A percentile compares a stretch with the other conserved stretches of the same genome.
Evolutionary conservation across 1,139 yeast species (phyloP).

Genomic region (Hemisphaericaspora xylofermentans): DNA sequence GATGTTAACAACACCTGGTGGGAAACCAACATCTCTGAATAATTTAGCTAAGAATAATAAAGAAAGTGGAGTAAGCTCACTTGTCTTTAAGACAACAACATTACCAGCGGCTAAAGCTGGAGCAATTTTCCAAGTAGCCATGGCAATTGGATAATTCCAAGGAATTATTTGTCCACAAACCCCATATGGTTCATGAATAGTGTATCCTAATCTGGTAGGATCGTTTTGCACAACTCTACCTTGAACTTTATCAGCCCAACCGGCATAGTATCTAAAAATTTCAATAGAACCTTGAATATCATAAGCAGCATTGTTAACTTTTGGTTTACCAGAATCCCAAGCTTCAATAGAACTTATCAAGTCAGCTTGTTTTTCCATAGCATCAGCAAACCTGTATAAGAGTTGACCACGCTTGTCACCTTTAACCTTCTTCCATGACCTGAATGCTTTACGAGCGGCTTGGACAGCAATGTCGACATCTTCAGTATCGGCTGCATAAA

Average conservation of each 20-base stretch:
- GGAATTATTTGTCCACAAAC: conserved; percentile 78
- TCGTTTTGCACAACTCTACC: conserved; percentile 71
- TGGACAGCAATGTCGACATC: conserved; percentile 79
- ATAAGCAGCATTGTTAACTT: conserved; percentile 45
- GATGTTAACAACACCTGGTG: conserved; percentile 67
- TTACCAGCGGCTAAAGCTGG: conserved; percentile 72
- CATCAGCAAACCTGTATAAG: conserved; percentile 59
- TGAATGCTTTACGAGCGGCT: conserved; percentile 71
- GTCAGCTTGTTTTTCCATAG: conserved; percentile 57
- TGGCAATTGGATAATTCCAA: conserved; percentile 61
- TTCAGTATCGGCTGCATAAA: conserved; percentile 61
- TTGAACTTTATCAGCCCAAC: conserved; percentile 78
- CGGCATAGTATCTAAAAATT: conserved; percentile 70
- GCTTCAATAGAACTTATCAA: conserved; percentile 68
- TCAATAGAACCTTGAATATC: conserved; percentile 62
- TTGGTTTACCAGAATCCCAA: conserved; percentile 79
- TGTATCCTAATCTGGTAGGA: conserved; percentile 68
- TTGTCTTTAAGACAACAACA: conserved; percentile 61
- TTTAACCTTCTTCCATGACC: conserved; percentile 45
- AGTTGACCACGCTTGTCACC: conserved; percentile 55
- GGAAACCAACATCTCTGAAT: conserved; percentile 66
- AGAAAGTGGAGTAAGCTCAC: conserved; percentile 67
- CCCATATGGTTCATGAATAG: conserved; percentile 79
- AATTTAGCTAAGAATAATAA: conserved; percentile 54
- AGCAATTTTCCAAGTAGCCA: conserved; percentile 62